These are phyloP conservation scores for Letharia columbiana DNA, from an alignment of 495 filamentous ascomycete species.

Conservation along the genomic window DNA sequence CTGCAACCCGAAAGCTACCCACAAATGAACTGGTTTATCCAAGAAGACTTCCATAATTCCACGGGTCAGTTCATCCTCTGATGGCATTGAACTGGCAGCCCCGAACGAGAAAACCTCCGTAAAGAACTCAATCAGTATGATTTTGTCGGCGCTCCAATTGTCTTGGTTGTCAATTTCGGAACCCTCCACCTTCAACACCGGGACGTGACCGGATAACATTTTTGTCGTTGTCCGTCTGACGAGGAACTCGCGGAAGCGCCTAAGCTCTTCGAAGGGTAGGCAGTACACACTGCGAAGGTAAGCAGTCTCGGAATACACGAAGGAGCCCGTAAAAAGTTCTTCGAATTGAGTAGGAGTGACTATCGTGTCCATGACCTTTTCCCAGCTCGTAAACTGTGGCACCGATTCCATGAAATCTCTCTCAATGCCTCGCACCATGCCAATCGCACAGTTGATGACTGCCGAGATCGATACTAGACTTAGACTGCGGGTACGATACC, in stretches of 20 bases:
- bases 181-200: neutral
- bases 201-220: neutral
- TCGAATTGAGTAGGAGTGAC: neutral
- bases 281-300: neutral
- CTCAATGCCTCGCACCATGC: neutral
- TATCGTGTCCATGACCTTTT: neutral
- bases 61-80: neutral
- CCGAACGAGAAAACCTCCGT: neutral
- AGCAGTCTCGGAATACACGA: neutral
- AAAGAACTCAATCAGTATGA: neutral
- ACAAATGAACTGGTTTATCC: neutral
- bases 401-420: neutral
- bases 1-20: neutral
- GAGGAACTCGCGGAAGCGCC: neutral
- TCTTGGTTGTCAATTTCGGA: neutral
- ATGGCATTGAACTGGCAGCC: neutral
- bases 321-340: neutral
- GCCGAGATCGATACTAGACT: neutral
- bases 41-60: neutral
- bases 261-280: neutral
- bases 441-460: neutral
- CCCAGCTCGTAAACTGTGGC: neutral
- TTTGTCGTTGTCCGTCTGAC: neutral
- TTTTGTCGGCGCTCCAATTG: neutral
- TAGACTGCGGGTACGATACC: neutral